Percentiles rank a stretch among this genome's conserved stretches.
These are phyloP conservation scores for Corchorus olitorius DNA, from an alignment of 345 rosid species.

Conservation along the genomic window DNA sequence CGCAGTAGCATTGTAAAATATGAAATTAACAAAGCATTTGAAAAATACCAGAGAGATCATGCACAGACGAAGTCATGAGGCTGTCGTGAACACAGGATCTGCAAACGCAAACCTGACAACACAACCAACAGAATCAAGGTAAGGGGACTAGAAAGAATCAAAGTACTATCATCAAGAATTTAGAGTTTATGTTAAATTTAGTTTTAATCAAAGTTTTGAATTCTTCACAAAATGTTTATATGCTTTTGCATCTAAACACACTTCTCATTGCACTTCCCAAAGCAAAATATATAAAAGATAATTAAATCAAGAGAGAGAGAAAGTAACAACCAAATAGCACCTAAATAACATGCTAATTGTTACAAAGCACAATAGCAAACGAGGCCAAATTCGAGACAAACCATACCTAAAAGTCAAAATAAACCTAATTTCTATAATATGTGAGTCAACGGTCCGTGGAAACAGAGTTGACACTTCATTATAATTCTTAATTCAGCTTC, in stretches of 20 bases:
- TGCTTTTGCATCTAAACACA: neutral
- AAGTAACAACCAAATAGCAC: neutral
- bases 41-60: constrained; percentile 54
- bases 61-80: constrained; percentile 60
- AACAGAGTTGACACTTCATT: neutral
- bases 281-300: neutral
- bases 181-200: neutral
- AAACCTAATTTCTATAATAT: constrained; percentile 2
- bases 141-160: neutral
- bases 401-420: neutral
- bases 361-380: neutral
- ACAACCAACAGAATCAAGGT: constrained; percentile 9
- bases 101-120: constrained; percentile 19
- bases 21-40: constrained; percentile 17
- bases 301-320: neutral
- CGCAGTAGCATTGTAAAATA: constrained; percentile 1
- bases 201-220: neutral
- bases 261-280: neutral
- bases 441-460: neutral
- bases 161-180: neutral
- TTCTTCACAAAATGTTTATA: neutral
- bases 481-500: neutral
- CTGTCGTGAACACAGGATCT: constrained; percentile 22
- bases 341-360: neutral
- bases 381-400: neutral